Evolutionary conservation across 2,329 filamentous ascomycete species (phyloP).

Genomic region (Trichophyton mentagrophytes): DNA sequence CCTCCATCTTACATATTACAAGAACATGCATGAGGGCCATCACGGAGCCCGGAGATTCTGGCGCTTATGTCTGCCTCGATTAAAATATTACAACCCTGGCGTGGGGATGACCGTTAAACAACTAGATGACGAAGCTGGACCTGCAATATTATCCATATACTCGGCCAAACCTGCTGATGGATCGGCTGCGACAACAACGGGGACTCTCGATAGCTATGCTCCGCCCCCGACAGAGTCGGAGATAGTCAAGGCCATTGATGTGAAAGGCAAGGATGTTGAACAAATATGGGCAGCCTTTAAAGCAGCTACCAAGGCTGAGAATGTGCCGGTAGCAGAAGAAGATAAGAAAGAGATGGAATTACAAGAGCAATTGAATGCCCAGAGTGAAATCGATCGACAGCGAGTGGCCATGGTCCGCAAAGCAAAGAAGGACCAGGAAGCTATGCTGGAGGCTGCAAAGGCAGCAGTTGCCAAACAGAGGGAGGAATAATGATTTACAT

Average conservation of each 20-base stretch:
- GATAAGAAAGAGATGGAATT: slow-evolving; percentile 27
- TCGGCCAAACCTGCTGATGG: slow-evolving; percentile 19
- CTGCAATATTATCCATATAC: slow-evolving; percentile 31
- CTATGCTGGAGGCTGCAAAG: slow-evolving; percentile 32
- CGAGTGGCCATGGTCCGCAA: slow-evolving; percentile 29
- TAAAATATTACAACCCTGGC: slow-evolving; percentile 90
- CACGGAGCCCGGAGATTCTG: slow-evolving; percentile 65
- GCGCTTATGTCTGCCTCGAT: slow-evolving; percentile 63
- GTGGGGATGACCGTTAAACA: slow-evolving; percentile 73
- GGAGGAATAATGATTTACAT: slow-evolving; percentile 18
- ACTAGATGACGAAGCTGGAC: slow-evolving; percentile 39
- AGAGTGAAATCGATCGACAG: slow-evolving; percentile 28
- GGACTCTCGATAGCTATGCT: slow-evolving; percentile 23
- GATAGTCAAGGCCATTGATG: slow-evolving; percentile 25
- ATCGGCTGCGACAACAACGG: slow-evolving; percentile 13
- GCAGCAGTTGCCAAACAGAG: slow-evolving; percentile 33
- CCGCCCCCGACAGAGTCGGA: slow-evolving; percentile 22
- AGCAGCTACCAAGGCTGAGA: slow-evolving; percentile 37
- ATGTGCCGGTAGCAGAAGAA: slow-evolving; percentile 22
- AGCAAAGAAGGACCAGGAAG: slow-evolving; percentile 34
- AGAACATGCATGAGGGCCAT: slow-evolving; percentile 30
- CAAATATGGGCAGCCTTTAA: slow-evolving; percentile 35
- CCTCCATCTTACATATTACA: slow-evolving; percentile 34
- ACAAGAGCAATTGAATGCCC: slow-evolving; percentile 23
- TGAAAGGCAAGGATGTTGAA: slow-evolving; percentile 28